Evolutionary conservation across 108 stramenopile genomes (phyloP).

Genomic region (Aurantiochytrium sp.): DNA sequence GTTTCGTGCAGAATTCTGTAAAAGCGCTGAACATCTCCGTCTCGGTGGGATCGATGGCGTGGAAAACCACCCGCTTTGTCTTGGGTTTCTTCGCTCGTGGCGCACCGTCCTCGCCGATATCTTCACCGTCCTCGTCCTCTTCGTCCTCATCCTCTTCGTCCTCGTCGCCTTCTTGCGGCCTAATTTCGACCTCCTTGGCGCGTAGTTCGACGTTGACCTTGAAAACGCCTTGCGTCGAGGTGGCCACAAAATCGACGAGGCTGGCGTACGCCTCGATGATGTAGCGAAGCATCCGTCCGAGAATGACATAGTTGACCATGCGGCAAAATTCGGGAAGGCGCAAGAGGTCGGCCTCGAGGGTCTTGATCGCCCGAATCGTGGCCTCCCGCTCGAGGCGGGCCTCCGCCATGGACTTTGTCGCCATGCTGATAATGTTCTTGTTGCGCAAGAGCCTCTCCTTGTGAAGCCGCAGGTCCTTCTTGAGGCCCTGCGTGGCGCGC

Average conservation of each 20-base stretch:
- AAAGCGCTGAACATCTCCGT: constrained; percentile 1
- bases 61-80: not conserved
- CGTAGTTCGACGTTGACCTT: not conserved
- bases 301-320: not conserved
- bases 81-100: no score
- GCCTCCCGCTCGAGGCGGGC: not conserved
- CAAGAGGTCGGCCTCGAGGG: not conserved
- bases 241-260: not conserved
- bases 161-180: not conserved
- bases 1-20: not conserved
- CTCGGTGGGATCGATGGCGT: not conserved
- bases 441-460: not conserved
- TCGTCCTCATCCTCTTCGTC: not conserved
- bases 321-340: constrained; percentile 7
- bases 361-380: not conserved
- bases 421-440: not conserved
- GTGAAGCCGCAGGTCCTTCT: not conserved
- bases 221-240: not conserved
- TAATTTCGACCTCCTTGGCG: not conserved
- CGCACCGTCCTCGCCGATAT: not conserved
- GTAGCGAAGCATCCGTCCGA: not conserved
- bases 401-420: constrained; percentile 19
- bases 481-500: not conserved
- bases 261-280: not conserved
- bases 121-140: not conserved